Evolutionary conservation across 805 yeast genomes (phyloP).

Genomic region (Metschnikowia matae): DNA sequence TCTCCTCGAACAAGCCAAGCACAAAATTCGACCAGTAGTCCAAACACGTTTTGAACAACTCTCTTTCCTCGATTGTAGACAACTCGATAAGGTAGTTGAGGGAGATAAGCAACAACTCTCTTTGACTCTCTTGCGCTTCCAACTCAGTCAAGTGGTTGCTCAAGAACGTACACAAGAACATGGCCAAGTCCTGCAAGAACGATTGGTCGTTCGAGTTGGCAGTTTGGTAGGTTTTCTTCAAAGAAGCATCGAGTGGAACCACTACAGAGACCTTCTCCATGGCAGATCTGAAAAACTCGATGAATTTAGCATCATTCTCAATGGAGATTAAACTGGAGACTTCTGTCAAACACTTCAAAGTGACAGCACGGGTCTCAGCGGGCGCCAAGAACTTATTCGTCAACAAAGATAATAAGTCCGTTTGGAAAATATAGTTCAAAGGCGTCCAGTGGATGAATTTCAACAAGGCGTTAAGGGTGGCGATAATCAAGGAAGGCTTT

Average conservation of each 20-base stretch:
- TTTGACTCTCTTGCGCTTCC: conserved; percentile 50
- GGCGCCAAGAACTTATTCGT: conserved; percentile 74
- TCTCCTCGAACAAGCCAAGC: conserved; percentile 76
- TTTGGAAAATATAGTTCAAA: conserved; percentile 81
- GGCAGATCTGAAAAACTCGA: conserved; percentile 64
- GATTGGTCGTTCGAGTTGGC: conserved; percentile 87
- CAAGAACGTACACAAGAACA: conserved; percentile 84
- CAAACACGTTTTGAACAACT: conserved; percentile 88
- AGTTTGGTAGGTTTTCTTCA: conserved; percentile 63
- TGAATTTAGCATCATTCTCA: conserved; percentile 51
- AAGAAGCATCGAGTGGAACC: conserved; percentile 60
- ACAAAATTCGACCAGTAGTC: conserved; percentile 94
- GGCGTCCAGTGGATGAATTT: conserved; percentile 96
- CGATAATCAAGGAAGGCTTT: conserved; percentile 76
- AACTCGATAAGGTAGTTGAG: conserved; percentile 80
- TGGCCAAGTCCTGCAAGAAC: conserved; percentile 89
- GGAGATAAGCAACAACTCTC: conserved; percentile 61
- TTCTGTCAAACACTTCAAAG: conserved; percentile 92
- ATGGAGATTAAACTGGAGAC: conserved; percentile 66
- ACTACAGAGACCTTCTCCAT: conserved; percentile 66
- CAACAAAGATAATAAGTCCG: conserved; percentile 69
- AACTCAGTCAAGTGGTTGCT: conserved; percentile 64
- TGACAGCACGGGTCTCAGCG: conserved; percentile 72
- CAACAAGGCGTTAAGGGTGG: conserved; percentile 78
- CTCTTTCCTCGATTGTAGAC: conserved; percentile 91